Percentiles rank a stretch among this genome's conserved stretches.
Evolutionary conservation across 768 basidiomycete species (phyloP).

Genomic region (Macrolepiota fuliginosa): DNA sequence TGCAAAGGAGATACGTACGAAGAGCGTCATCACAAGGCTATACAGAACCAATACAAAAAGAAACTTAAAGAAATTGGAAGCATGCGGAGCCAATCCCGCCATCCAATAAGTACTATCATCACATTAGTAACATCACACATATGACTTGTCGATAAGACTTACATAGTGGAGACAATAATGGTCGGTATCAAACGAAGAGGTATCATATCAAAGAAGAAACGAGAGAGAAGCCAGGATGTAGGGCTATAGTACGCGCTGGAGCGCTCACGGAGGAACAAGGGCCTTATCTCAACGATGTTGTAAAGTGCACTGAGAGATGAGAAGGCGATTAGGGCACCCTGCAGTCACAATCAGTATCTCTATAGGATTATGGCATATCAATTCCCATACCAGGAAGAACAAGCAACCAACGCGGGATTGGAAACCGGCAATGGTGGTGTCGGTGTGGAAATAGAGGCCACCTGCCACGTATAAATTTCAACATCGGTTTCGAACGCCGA

Average conservation of each 20-base stretch:
- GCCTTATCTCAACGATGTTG: constrained; percentile 79
- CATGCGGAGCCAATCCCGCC: constrained; percentile 81
- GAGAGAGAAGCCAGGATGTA: constrained; percentile 86
- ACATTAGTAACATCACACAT: neutral
- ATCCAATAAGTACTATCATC: constrained; percentile 84
- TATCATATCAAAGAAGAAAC: constrained; percentile 85
- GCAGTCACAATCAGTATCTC: constrained; percentile 10
- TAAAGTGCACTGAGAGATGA: constrained; percentile 88
- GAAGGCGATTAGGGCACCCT: constrained; percentile 92
- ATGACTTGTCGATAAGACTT: constrained; percentile 24
- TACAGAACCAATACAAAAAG: constrained; percentile 86
- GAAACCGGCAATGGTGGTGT: constrained; percentile 84
- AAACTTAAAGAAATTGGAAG: constrained; percentile 92
- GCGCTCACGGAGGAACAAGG: constrained; percentile 88
- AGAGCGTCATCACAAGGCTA: constrained; percentile 83
- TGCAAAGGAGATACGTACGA: constrained; percentile 45
- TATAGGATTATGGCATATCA: neutral
- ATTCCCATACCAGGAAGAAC: constrained; percentile 76
- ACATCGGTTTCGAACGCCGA: neutral
- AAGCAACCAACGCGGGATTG: constrained; percentile 91
- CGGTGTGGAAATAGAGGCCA: constrained; percentile 83
- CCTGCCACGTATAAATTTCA: constrained; percentile 36
- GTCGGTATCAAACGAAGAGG: constrained; percentile 89
- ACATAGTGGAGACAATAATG: constrained; percentile 84
- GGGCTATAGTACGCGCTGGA: constrained; percentile 87